Evolutionary conservation across 129 eudicot genomes (phyloP).

Genomic region (Helichrysum umbraculigerum): DNA sequence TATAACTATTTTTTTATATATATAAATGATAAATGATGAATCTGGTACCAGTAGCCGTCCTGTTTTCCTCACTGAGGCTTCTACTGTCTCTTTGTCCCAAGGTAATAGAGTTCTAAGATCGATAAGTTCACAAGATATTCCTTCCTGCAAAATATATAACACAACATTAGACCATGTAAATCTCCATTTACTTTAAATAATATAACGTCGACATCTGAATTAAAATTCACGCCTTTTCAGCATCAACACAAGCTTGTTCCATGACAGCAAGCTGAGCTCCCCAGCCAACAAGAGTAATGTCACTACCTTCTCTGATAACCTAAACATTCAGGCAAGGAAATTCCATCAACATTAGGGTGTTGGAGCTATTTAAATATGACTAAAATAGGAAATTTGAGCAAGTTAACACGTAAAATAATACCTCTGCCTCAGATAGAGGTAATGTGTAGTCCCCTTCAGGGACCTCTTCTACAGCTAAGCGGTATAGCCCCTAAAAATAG

Average conservation of each 20-base stretch:
- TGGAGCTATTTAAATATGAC: not conserved
- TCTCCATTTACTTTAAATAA: not conserved
- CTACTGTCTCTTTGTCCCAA: slow-evolving; percentile 97
- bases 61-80: slow-evolving; percentile 88
- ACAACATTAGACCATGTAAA: not conserved
- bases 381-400: slow-evolving; percentile 1
- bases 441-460: slow-evolving; percentile 92
- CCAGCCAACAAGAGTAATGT: slow-evolving; percentile 98
- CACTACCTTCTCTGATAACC: slow-evolving; percentile 90
- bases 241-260: slow-evolving; percentile 91
- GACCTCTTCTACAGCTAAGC: slow-evolving; percentile 93
- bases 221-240: slow-evolving; percentile 65
- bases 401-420: slow-evolving; percentile 27
- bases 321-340: slow-evolving; percentile 25
- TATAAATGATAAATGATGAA: not conserved
- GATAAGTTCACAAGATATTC: slow-evolving; percentile 92
- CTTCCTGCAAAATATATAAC: slow-evolving; percentile 65
- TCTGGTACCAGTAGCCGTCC: slow-evolving; percentile 82
- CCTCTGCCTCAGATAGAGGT: slow-evolving; percentile 96
- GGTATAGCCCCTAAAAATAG: slow-evolving; percentile 74
- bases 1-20: not conserved
- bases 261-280: slow-evolving; percentile 93
- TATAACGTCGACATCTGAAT: not conserved
- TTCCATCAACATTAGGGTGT: slow-evolving; percentile 19
- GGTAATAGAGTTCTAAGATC: slow-evolving; percentile 89